Evolutionary conservation across 371 early-diverging fungal species (phyloP), one percentile per base, ranked within the genome.

Genomic region (Funneliformis caledonium): DNA sequence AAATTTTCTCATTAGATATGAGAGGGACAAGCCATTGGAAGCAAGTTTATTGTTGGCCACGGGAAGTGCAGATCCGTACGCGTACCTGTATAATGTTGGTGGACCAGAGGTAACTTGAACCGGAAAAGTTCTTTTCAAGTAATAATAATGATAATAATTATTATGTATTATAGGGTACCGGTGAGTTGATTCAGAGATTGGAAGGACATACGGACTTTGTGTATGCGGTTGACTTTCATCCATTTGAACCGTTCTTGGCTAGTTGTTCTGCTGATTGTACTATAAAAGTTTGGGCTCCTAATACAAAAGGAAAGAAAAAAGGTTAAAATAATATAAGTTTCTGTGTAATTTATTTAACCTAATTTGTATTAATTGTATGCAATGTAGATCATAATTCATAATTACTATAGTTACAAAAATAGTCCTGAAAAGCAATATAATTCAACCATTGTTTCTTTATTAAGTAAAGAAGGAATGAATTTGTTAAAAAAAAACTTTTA

Each of bases 171-270:
- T 82, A 92, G 91, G 93, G 92, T 16, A 88, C 90, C 14, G 90
- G 90, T 31, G 93, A 93, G 61, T 82, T 94, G 19, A 83, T 95
- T 81, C 96, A 96, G 81, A 86, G 93, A 62, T 86, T 95, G 47
- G 93, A 95, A 83, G 96, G 96, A 0, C 96, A 96, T 79, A 92
- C 95, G 3, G 96, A 95, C 73, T 89, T 94, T 67, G 96, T 96
- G 1, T 96, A 96, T 82, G 90, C 92, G 22, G 94, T 94, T 4
- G 90, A 92, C 76, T 96, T 95, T 81, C 96, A 96, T 84, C 95
- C 96, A 12, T 88, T 88, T 0, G 95, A 96, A 67, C 92, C 94
- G 14, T 89, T 94, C 26, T 85, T 96, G 60, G 93, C 93, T 1
- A 92, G 92, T 37, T 93, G 95, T 75, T 95, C 95, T 19, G 95